Base-by-base conservation (phyloP, 164 flowering plant species). In the Hamamelis virginiana region DNA sequence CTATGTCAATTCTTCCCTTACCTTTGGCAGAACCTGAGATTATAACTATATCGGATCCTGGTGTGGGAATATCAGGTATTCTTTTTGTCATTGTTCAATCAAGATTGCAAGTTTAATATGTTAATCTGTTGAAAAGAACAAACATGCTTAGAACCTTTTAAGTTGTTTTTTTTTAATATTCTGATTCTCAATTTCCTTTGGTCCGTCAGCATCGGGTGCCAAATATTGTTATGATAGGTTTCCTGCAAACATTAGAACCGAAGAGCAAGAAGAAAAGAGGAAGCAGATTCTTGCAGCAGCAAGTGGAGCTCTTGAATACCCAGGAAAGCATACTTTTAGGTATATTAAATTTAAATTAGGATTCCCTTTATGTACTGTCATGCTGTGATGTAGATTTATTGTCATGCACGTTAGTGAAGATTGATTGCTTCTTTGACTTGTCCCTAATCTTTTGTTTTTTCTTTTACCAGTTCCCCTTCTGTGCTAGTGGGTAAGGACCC, bases 181-280 rank as follows among this genome's bases (percentile, higher is more conserved):
- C 41, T 33, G 41, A 33, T 33, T 33, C 41, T 33, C 41, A 33
- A 53, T 57, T 56, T 74, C 33, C 53, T 63, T 65, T 71, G 57
- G 16, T 38, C 38, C 47, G 51, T 55, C 80, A 92, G 97, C 87
- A 68, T 80, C 89, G 11, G 96, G 95, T 78, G 89, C 90, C 69
- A 91, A 81, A 76, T 86, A 91, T 65, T 83, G 88, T 60, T 91
- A 93, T 84, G 93, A 91, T 65, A 87, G 99, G 74, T 96, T 96
- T 82, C 99, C 97, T 75, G 68, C 94, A 64, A 86, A 77, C 69
- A 70, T 81, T 62, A 87, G 99, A 84, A 84, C 97, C 18, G 98
- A 89, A 75, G 99, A 96, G 75, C 89, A 91, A 75, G 92, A 89
- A 77, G 97, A 92, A 69, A 96, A 88, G 87, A 86, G 99, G 78